Base-by-base conservation (phyloP, 2,329 filamentous ascomycete species). In the Leptographium radiaticola region DNA sequence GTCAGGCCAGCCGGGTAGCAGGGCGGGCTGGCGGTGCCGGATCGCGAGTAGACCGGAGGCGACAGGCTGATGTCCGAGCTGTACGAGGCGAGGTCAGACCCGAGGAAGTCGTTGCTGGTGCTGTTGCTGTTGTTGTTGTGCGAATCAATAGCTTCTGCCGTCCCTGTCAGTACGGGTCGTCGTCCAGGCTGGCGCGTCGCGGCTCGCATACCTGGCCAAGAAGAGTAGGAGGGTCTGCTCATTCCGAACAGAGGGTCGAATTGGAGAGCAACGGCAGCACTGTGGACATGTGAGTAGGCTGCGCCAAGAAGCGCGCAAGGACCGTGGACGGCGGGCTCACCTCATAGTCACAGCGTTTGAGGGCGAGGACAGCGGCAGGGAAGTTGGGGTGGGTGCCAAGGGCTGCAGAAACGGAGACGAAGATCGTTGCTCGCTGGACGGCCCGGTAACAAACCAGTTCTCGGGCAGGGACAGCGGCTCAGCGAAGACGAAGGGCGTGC, bases 1-100 rank as follows among this genome's bases (percentile, higher is more conserved):
- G 77, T 79, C 62, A 82, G 70, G 40, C 68, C 69, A 47, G 68
- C 67, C 31, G 38, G 36, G 25, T 42, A 45, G 57, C 75, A 72
- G 7, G 79, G 77, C 31, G 80, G 79, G 66, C 80, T 84, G 25
- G 74, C 75, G 42, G 79, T 80, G 49, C 75, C 66, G 25, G 77
- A 80, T 65, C 75, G 70, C 31, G 76, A 71, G 40, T 67, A 67
- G 54, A 67, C 71, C 30, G 74, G 73, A 39, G 76, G 74, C 25
- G 75, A 76, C 49, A 77, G 65, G 65, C 74, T 78, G 56, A 70
- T 66, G 54, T 78, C 77, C 30, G 76, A 75, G 40, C 68, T 66
- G 62, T 79, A 71, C n/a, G 71, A 69, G 45, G 69, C 62, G 49
- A 77, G 62, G 51, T 75, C 73, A 58, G 72, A 69, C 48, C 69